Percentiles rank a stretch among this genome's conserved stretches.
Evolutionary conservation across 2,329 filamentous ascomycete genomes (phyloP).

Genomic region (Verticillium nonalfalfae): DNA sequence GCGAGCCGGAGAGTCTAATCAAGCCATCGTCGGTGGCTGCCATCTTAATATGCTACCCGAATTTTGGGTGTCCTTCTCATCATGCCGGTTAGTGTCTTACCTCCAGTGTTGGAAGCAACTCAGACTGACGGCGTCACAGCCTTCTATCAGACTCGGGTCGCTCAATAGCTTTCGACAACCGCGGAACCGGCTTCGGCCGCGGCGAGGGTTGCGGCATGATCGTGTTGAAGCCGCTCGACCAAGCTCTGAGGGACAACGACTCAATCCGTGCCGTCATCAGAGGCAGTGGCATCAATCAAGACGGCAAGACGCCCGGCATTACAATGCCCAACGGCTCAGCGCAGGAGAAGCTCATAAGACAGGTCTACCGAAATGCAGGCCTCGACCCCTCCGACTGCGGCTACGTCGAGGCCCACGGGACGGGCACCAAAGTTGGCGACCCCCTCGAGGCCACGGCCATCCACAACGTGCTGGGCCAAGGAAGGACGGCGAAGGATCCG

Average conservation of each 20-base stretch:
- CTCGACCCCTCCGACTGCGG: slow-evolving; percentile 13
- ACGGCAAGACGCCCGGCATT: slow-evolving; percentile 32
- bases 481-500: slow-evolving; percentile 20
- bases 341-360: slow-evolving; percentile 3
- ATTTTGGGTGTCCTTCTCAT: slow-evolving; percentile 38
- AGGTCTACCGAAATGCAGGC: slow-evolving; percentile 12
- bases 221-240: slow-evolving; percentile 41
- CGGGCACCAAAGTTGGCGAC: slow-evolving; percentile 49
- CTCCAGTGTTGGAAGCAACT: background rate
- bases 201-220: slow-evolving; percentile 43
- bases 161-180: slow-evolving; percentile 21
- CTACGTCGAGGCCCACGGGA: slow-evolving; percentile 34
- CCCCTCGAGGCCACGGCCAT: slow-evolving; percentile 47
- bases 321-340: slow-evolving; percentile 23
- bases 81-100: slow-evolving; percentile 26
- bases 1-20: slow-evolving; percentile 17
- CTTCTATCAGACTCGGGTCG: slow-evolving; percentile 18
- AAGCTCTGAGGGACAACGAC: slow-evolving; percentile 36
- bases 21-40: slow-evolving; percentile 31
- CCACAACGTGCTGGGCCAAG: slow-evolving; percentile 31
- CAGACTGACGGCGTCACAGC: slow-evolving; percentile 2
- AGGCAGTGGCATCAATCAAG: slow-evolving; percentile 24
- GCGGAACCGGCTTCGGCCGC: slow-evolving; percentile 23
- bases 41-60: slow-evolving; percentile 19
- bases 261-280: slow-evolving; percentile 28